Conservation (phyloP, 306 rosid genomes). For the Purshia tridentata region DNA sequence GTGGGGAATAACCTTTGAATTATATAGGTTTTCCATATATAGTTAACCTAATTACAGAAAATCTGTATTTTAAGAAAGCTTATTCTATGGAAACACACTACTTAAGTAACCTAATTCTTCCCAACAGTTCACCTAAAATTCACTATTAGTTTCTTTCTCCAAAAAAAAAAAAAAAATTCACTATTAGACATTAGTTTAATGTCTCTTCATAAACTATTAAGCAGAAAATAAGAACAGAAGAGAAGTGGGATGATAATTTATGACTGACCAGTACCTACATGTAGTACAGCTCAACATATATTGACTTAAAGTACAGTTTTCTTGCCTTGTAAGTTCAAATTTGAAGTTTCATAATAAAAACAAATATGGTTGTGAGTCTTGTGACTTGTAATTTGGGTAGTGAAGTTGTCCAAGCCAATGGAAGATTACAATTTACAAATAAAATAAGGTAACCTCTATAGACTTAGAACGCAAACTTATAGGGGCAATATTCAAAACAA, state of each 20-base stretch:
- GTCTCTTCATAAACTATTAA: conserved; percentile 7
- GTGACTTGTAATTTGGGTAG: conserved; percentile 3
- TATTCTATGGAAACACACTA: background rate
- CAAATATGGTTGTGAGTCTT: background rate
- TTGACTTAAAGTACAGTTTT: background rate
- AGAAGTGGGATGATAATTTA: conserved; percentile 24
- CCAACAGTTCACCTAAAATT: conserved; percentile 13
- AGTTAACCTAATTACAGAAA: conserved; percentile 17
- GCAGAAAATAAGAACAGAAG: conserved; percentile 7
- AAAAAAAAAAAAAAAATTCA: too few relatives aligned
- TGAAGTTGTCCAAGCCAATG: background rate
- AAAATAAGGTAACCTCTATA: background rate
- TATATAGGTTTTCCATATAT: background rate
- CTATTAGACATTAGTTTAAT: background rate
- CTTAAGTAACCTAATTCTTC: background rate
- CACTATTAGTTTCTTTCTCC: background rate
- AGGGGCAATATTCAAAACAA: background rate
- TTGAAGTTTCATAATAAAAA: conserved; percentile 1
- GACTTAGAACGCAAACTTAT: background rate
- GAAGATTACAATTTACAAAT: conserved; percentile 5
- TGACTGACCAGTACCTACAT: conserved; percentile 16
- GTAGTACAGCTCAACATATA: background rate
- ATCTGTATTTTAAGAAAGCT: background rate
- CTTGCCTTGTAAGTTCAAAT: conserved; percentile 50
- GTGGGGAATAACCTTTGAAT: too few relatives aligned